Conservation (phyloP, 345 rosid species). For the Bruguiera gymnorhiza region DNA sequence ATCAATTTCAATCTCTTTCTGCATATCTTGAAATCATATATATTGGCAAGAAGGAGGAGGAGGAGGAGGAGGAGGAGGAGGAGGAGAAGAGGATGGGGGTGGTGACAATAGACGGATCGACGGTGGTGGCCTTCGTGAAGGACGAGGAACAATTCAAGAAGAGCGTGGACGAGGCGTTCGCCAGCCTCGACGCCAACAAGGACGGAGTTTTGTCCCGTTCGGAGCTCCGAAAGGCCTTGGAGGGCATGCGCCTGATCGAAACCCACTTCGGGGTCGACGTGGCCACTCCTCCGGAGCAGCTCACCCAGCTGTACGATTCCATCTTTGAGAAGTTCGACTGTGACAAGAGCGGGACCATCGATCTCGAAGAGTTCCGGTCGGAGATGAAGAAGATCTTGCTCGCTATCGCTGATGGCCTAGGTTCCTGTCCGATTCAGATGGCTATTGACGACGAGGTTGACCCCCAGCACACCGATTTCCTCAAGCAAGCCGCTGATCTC, state of each 20-base stretch:
- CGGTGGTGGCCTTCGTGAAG: constrained; percentile 50
- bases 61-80: constrained; percentile 14
- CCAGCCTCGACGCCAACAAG: constrained; percentile 48
- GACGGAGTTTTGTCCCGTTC: constrained; percentile 67
- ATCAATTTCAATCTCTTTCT: too few relatives aligned
- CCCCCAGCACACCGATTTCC: constrained; percentile 32
- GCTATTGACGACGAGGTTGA: constrained; percentile 44
- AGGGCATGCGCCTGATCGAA: constrained; percentile 56
- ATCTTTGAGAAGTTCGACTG: constrained; percentile 64
- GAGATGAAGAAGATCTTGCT: constrained; percentile 72
- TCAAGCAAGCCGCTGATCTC: constrained; percentile 71
- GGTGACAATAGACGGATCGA: constrained; percentile 68
- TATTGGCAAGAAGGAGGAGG: background rate
- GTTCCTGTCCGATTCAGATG: constrained; percentile 66
- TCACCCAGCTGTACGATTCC: constrained; percentile 53
- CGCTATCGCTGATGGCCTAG: constrained; percentile 74
- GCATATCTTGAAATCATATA: too few relatives aligned
- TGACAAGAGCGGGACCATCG: constrained; percentile 52
- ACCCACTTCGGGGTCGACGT: constrained; percentile 64
- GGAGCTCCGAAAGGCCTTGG: constrained; percentile 66
- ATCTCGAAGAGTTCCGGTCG: constrained; percentile 50
- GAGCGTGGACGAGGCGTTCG: constrained; percentile 44
- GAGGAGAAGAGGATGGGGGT: constrained; percentile 45
- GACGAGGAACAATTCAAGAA: constrained; percentile 54
- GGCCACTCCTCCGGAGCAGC: constrained; percentile 45